Base-by-base conservation (phyloP, 2,329 filamentous ascomycete genomes). In the Didymella segeticola region DNA sequence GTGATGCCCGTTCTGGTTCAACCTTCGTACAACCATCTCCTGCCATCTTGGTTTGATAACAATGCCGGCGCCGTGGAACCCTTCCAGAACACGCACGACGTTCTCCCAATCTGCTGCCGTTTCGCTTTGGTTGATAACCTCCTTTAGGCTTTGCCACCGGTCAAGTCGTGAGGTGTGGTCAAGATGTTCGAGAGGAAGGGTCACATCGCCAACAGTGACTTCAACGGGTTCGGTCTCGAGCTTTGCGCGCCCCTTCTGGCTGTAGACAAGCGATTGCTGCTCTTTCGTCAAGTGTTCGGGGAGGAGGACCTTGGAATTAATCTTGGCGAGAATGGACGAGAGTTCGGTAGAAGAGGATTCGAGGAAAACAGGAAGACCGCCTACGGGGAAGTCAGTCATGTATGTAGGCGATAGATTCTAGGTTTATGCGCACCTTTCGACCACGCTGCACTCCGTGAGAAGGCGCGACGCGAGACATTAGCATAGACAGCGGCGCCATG, bases 271-370 rank as follows among this genome's bases (percentile, higher is more conserved):
- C 53, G 72, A 67, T 25, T 70, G 62, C 58, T 81, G 77, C 31
- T 70, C 68, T 14, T 63, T 57, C 52, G 69, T 74, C 46, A 82
- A 73, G 63, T 79, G 75, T 6, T 50, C 49, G 12, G 79, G 79
- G 19, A 81, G 71, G 53, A 81, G 73, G 60, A 80, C 64, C 43
- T 77, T 76, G 38, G 67, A 69, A 57, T 79, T 79, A 46, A 80
- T 66, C 9, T 58, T 69, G 5, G 66, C 58, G 52, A 82, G 75
- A 29, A 78, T 57, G 17, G 62, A 43, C 43, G 77, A 67, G 48
- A 81, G 76, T 37, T 77, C 72, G 42, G 75, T 67, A 12, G 71
- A 72, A 10, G 77, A 73, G 10, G 78, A 71, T 29, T 74, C 63
- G 43, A 68, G 62, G 70, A 79, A 82, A 36, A 62, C 60, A 15